These are phyloP conservation scores for Pichia insulana DNA, from an alignment of 805 yeast species.

Conservation along the genomic window DNA sequence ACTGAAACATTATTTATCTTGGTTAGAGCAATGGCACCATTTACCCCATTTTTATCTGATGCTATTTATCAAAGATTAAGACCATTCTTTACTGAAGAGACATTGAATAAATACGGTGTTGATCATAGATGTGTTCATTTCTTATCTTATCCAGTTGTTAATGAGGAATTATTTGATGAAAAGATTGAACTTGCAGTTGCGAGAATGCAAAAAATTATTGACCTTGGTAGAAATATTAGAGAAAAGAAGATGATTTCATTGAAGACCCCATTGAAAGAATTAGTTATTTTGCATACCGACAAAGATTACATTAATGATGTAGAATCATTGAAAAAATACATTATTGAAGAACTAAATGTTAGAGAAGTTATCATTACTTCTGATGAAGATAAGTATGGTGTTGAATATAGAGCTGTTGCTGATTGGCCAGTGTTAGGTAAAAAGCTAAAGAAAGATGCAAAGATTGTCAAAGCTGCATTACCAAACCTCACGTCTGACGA, in stretches of 20 bases:
- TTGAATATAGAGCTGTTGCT: conserved; percentile 88
- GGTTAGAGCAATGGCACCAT: conserved; percentile 96
- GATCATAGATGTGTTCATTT: conserved; percentile 88
- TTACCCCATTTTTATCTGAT: conserved; percentile 94
- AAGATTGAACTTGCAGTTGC: conserved; percentile 80
- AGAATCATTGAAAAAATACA: conserved; percentile 66
- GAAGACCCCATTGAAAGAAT: conserved; percentile 86
- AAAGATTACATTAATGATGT: conserved; percentile 66
- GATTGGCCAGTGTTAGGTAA: conserved; percentile 99
- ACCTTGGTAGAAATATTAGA: conserved; percentile 91
- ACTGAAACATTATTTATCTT: conserved; percentile 84
- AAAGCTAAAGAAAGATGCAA: conserved; percentile 89
- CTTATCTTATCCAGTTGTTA: conserved; percentile 80
- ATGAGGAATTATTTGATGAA: conserved; percentile 71
- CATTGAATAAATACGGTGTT: conserved; percentile 38
- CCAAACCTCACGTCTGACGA: conserved; percentile 75
- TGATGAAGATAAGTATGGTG: conserved; percentile 88
- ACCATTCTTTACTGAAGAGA: conserved; percentile 50
- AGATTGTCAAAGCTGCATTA: conserved; percentile 88
- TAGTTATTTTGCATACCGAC: conserved; percentile 81
- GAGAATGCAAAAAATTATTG: conserved; percentile 96
- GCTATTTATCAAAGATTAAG: conserved; percentile 73
- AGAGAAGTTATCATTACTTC: conserved; percentile 80
- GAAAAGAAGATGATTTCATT: conserved; percentile 90
- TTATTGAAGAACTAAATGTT: conserved; percentile 85